A percentile compares a stretch with the other conserved stretches of the same genome.
These are phyloP conservation scores for Micromonas pusilla DNA, from an alignment of 139 green algal genomes.

Conservation along the genomic window DNA sequence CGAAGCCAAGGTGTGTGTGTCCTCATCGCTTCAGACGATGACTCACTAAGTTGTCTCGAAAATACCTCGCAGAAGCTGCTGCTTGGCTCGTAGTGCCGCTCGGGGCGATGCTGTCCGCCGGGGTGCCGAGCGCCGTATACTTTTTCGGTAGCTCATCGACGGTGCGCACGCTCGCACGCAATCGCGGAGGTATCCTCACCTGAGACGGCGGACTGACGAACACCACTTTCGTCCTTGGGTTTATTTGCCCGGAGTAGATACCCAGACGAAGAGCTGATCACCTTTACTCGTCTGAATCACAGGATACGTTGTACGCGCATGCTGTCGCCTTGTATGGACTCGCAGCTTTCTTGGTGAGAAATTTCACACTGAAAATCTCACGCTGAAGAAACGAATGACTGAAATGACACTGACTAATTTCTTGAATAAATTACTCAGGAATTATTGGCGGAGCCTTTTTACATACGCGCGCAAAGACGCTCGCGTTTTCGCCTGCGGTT, in stretches of 20 bases:
- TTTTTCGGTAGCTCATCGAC: background rate
- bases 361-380: background rate
- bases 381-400: background rate
- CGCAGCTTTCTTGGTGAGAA: slow-evolving; percentile 3
- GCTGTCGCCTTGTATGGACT: background rate
- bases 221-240: too few relatives aligned
- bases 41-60: background rate
- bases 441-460: slow-evolving; percentile 2
- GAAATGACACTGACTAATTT: background rate
- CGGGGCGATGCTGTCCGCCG: background rate
- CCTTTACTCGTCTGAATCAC: background rate
- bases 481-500: slow-evolving; percentile 1
- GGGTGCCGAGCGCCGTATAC: background rate
- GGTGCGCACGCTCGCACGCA: background rate
- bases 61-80: background rate
- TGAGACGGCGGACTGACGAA: background rate
- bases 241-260: too few relatives aligned
- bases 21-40: background rate
- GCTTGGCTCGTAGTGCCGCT: slow-evolving; percentile 10
- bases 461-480: background rate
- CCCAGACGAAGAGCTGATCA: too few relatives aligned
- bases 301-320: background rate
- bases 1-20: background rate
- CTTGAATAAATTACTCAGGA: slow-evolving; percentile 5
- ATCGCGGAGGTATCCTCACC: background rate